These are phyloP conservation scores for Apiospora marii DNA, from an alignment of 2,329 filamentous ascomycete genomes.

Conservation along the genomic window DNA sequence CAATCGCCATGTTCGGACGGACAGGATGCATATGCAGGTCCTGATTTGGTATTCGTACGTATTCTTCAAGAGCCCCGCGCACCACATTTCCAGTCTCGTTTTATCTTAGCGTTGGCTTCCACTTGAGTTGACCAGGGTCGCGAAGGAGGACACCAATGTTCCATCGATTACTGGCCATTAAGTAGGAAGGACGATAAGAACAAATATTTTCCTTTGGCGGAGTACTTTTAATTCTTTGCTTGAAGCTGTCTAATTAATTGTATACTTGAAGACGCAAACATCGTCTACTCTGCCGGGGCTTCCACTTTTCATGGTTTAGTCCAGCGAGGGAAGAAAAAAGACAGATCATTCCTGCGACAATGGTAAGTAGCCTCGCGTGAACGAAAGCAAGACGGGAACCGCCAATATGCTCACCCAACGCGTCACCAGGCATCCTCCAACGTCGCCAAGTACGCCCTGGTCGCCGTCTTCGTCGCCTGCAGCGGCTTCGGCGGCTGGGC, in stretches of 20 bases:
- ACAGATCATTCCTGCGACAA: not conserved
- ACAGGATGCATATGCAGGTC: not conserved
- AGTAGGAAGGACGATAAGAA: not conserved
- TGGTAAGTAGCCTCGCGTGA: not conserved
- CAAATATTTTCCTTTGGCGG: not conserved
- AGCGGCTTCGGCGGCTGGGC: slow-evolving; percentile 35
- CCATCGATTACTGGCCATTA: not conserved
- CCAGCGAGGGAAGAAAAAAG: not conserved
- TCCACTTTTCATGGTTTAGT: not conserved
- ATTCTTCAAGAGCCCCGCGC: not conserved
- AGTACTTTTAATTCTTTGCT: not conserved
- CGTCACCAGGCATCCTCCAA: not conserved
- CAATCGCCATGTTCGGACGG: not conserved
- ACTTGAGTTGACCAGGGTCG: not conserved
- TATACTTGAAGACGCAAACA: not conserved
- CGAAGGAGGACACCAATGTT: not conserved
- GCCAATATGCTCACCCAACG: not conserved
- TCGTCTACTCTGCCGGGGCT: no score
- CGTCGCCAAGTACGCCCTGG: slow-evolving; percentile 28
- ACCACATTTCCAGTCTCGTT: slow-evolving; percentile 3
- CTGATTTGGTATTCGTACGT: not conserved
- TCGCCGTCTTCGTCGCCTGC: slow-evolving; percentile 35
- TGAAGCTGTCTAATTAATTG: not conserved
- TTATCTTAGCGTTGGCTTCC: slow-evolving; percentile 1
- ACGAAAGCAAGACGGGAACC: not conserved